phyloP scores from a whole-genome alignment of 495 filamentous ascomycete genomes.

The Cryomyces antarcticus region DNA sequence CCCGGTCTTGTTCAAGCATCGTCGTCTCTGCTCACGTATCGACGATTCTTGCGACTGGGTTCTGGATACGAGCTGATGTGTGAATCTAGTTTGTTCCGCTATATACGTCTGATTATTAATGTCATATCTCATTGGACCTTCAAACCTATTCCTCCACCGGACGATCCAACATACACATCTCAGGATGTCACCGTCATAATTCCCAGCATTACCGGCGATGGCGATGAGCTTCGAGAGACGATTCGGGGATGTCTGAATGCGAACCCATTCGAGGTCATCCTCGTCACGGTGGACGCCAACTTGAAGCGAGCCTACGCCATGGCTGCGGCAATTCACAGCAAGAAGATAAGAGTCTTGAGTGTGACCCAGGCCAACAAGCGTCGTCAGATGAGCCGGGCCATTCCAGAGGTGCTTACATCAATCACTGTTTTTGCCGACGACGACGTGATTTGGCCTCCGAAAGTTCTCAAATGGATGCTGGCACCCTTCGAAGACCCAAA shows the following conservation, averaged over 20 bases:
- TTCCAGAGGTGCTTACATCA: constrained; percentile 50
- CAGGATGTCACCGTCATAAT: constrained; percentile 59
- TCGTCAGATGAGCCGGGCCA: constrained; percentile 60
- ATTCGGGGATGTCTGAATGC: constrained; percentile 36
- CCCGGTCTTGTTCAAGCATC: too few species aligned
- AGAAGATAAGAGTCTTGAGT: constrained; percentile 20
- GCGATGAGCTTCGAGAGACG: constrained; percentile 36
- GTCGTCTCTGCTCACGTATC: too few species aligned
- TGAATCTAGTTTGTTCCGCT: constrained; percentile 18
- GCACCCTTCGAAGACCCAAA: constrained; percentile 62
- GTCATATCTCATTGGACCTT: constrained; percentile 43
- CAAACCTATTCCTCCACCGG: constrained; percentile 38
- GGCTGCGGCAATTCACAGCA: constrained; percentile 28
- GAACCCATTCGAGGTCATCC: constrained; percentile 34
- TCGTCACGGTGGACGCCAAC: constrained; percentile 47
- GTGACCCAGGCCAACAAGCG: constrained; percentile 49
- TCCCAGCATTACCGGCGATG: constrained; percentile 44
- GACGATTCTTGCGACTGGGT: too few species aligned
- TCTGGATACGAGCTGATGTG: too few species aligned
- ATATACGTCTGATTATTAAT: constrained; percentile 45
- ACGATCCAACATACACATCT: constrained; percentile 40
- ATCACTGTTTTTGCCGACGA: constrained; percentile 75
- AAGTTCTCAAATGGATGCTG: constrained; percentile 61
- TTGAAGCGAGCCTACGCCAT: constrained; percentile 31
- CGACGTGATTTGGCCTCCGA: constrained; percentile 66